Conservation (phyloP, 2,329 filamentous ascomycete genomes). For the Aspergillus pseudoglaucus region DNA sequence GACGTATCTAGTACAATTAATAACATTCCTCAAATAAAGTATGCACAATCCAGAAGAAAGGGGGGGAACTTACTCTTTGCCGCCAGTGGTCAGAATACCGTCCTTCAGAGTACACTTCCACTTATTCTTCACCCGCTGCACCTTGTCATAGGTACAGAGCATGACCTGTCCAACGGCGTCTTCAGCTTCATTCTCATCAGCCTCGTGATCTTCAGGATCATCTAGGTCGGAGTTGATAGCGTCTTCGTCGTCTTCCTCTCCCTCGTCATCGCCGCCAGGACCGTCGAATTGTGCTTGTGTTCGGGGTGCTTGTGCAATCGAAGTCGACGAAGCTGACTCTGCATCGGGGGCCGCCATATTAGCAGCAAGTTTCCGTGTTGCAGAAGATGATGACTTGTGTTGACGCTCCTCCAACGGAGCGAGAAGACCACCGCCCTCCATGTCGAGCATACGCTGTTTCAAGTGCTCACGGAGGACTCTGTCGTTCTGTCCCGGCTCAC, state of each 20-base stretch:
- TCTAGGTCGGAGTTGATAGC: conserved; percentile 98
- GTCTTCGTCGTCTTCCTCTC: conserved; percentile 70
- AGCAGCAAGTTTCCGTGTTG: conserved; percentile 28
- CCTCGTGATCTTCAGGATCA: conserved; percentile 78
- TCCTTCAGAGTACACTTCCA: conserved; percentile 99
- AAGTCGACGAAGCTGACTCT: conserved; percentile 4
- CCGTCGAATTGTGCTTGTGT: conserved; percentile 52
- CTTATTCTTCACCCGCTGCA: conserved; percentile 98
- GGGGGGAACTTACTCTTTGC: conserved; percentile 63
- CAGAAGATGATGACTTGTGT: conserved; percentile 16
- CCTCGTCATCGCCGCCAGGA: conserved; percentile 44
- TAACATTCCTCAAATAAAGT: not conserved
- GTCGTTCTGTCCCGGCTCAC: conserved; percentile 31
- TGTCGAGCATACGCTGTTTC: conserved; percentile 32
- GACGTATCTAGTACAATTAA: conserved; percentile 58
- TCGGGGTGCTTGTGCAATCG: conserved; percentile 8
- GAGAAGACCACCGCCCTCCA: conserved; percentile 43
- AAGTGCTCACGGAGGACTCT: conserved; percentile 38
- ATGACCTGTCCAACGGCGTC: conserved; percentile 83
- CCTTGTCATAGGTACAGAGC: conserved; percentile 99
- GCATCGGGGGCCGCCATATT: conserved; percentile 16
- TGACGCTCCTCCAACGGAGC: conserved; percentile 36
- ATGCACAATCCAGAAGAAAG: not conserved
- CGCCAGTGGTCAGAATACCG: conserved; percentile 85
- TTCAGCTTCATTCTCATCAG: conserved; percentile 81